These are phyloP conservation scores for Pythium dissotocum DNA, from an alignment of 352 stramenopile genomes.

Conservation along the genomic window DNA sequence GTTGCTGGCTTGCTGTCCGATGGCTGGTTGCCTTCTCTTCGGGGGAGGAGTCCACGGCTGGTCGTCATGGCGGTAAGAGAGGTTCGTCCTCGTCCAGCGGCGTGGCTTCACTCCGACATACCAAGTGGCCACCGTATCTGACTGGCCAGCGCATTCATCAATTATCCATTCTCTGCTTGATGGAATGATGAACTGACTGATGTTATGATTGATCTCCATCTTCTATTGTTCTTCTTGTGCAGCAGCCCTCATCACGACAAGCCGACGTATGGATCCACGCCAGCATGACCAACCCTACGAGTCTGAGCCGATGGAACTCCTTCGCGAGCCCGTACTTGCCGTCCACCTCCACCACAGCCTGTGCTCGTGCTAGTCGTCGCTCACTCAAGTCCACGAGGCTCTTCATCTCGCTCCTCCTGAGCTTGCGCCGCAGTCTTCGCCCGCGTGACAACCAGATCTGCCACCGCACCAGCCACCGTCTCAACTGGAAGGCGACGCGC, in stretches of 20 bases:
- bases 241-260: background rate
- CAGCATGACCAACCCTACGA: constrained; percentile 23
- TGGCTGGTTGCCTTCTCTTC: constrained; percentile 11
- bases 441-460: background rate
- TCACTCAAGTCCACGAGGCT: background rate
- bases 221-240: background rate
- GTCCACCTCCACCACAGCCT: constrained; percentile 31
- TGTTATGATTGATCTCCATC: background rate
- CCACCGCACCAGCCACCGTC: constrained; percentile 14
- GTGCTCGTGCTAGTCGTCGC: background rate
- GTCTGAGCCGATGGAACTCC: constrained; percentile 37
- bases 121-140: constrained; percentile 12
- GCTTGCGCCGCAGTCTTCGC: background rate
- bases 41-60: constrained; percentile 4
- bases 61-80: constrained; percentile 69
- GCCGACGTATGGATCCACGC: constrained; percentile 32
- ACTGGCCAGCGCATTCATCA: constrained; percentile 19
- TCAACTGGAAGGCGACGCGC: background rate
- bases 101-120: constrained; percentile 1
- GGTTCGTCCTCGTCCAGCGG: constrained; percentile 58
- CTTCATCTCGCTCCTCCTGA: constrained; percentile 1
- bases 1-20: constrained; percentile 25
- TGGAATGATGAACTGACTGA: background rate
- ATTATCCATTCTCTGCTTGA: background rate
- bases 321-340: constrained; percentile 55